Evolutionary conservation across 768 basidiomycete genomes (phyloP).

Genomic region (Flagelloscypha sp.): DNA sequence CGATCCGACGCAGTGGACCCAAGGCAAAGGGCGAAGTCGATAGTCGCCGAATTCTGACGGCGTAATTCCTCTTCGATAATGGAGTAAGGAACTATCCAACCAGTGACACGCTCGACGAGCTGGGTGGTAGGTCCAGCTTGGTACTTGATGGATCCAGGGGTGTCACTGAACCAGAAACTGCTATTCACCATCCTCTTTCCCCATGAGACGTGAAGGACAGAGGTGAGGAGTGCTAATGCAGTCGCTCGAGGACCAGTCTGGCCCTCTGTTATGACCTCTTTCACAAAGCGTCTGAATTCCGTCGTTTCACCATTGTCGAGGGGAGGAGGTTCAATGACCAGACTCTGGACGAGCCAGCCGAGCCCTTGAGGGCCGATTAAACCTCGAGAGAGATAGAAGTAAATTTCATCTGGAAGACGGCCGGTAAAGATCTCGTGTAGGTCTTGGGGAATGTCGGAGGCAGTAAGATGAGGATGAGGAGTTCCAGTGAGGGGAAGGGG

Average conservation of each 20-base stretch:
- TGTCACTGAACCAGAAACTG: slow-evolving; percentile 67
- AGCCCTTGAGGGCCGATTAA: slow-evolving; percentile 83
- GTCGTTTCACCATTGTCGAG: slow-evolving; percentile 92
- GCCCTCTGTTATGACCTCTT: slow-evolving; percentile 93
- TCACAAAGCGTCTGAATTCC: slow-evolving; percentile 91
- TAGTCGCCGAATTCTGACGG: slow-evolving; percentile 95
- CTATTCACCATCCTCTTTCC: slow-evolving; percentile 62
- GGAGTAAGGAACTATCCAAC: slow-evolving; percentile 82
- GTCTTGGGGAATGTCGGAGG: slow-evolving; percentile 83
- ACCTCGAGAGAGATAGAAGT: slow-evolving; percentile 92
- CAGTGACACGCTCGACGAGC: slow-evolving; percentile 77
- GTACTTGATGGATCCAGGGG: slow-evolving; percentile 54
- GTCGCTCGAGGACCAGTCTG: slow-evolving; percentile 91
- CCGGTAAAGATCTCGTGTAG: slow-evolving; percentile 92
- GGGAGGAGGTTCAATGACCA: slow-evolving; percentile 79
- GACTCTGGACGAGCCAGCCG: slow-evolving; percentile 89
- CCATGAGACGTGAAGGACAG: slow-evolving; percentile 78
- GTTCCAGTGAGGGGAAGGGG: slow-evolving; percentile 70
- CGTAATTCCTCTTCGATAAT: slow-evolving; percentile 91
- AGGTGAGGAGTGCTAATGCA: slow-evolving; percentile 79
- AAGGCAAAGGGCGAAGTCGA: slow-evolving; percentile 90
- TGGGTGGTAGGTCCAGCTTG: slow-evolving; percentile 73
- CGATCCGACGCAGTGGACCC: slow-evolving; percentile 83
- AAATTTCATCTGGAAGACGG: slow-evolving; percentile 91
- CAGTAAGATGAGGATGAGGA: slow-evolving; percentile 55